phyloP scores from a whole-genome alignment of 2,329 filamentous ascomycete genomes.

The Penicillium sp. region DNA sequence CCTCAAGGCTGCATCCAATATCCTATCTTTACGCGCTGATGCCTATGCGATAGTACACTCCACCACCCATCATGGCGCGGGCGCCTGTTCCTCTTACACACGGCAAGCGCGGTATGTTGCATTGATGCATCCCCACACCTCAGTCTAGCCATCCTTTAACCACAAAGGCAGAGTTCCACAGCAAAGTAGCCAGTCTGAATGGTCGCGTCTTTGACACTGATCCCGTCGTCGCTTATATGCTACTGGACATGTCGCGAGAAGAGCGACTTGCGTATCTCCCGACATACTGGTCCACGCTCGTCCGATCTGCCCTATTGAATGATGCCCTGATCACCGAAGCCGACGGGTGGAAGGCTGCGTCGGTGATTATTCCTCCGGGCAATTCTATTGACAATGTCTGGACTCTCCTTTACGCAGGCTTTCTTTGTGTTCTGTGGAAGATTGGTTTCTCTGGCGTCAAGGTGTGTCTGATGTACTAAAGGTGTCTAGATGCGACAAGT shows the following conservation, averaged over 20 bases:
- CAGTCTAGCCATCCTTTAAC: background rate
- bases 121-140: too few relatives aligned
- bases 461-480: constrained; percentile 18
- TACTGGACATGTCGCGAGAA: constrained; percentile 22
- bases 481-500: too few relatives aligned
- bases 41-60: background rate
- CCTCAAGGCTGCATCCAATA: background rate
- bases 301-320: constrained; percentile 27
- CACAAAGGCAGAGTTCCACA: constrained; percentile 20
- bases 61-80: constrained; percentile 11
- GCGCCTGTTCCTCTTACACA: constrained; percentile 14
- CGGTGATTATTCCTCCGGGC: constrained; percentile 24
- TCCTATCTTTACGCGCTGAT: constrained; percentile 2
- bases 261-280: constrained; percentile 25
- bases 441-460: constrained; percentile 23
- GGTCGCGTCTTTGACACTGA: constrained; percentile 26
- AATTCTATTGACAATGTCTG: constrained; percentile 21
- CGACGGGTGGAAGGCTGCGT: constrained; percentile 27
- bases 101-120: constrained; percentile 15
- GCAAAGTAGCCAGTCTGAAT: constrained; percentile 20
- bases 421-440: constrained; percentile 23
- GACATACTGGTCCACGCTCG: constrained; percentile 23
- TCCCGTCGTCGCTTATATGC: constrained; percentile 28
- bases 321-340: constrained; percentile 27
- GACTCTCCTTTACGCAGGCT: constrained; percentile 24